Percentiles rank a stretch among this genome's conserved stretches.
Evolutionary conservation across 1,284 basidiomycete species (phyloP).

Genomic region (Inonotus obliquus): DNA sequence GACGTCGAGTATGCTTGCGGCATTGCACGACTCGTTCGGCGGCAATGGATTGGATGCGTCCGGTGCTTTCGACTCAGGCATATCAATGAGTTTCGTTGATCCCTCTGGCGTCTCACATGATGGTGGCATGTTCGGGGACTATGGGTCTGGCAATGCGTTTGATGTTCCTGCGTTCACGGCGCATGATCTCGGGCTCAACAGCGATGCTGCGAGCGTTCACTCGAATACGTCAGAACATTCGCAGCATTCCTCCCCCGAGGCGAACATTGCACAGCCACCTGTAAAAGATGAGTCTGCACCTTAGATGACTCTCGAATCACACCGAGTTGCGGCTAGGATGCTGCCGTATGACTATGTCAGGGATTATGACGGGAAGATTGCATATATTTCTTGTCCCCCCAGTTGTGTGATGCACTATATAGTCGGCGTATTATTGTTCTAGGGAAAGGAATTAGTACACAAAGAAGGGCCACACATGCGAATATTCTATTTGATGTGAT

Average conservation of each 20-base stretch:
- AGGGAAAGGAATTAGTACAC: neutral
- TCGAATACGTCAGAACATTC: conserved; percentile 9
- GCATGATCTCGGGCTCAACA: conserved; percentile 57
- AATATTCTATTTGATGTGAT: neutral
- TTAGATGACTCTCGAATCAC: conserved; percentile 5
- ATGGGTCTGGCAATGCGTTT: conserved; percentile 53
- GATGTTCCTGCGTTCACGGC: conserved; percentile 61
- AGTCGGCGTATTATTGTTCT: neutral
- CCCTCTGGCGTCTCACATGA: conserved; percentile 56
- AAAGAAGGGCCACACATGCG: neutral
- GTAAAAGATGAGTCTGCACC: conserved; percentile 42
- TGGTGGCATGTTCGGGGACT: conserved; percentile 45
- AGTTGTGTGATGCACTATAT: neutral
- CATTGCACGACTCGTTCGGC: conserved; percentile 68
- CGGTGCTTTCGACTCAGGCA: conserved; percentile 55
- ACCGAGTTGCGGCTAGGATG: neutral
- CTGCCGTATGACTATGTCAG: too few species aligned
- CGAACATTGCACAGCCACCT: conserved; percentile 26
- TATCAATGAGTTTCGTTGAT: conserved; percentile 36
- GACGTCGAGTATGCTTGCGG: conserved; percentile 82
- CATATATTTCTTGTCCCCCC: neutral
- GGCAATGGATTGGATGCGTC: conserved; percentile 55
- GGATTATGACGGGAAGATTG: too few species aligned
- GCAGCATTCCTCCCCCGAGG: conserved; percentile 28
- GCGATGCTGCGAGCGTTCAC: conserved; percentile 31